Evolutionary conservation across 176 grass and related monocot genomes (phyloP), one percentile per base, ranked within the genome.

Genomic region (Carex littledalei): DNA sequence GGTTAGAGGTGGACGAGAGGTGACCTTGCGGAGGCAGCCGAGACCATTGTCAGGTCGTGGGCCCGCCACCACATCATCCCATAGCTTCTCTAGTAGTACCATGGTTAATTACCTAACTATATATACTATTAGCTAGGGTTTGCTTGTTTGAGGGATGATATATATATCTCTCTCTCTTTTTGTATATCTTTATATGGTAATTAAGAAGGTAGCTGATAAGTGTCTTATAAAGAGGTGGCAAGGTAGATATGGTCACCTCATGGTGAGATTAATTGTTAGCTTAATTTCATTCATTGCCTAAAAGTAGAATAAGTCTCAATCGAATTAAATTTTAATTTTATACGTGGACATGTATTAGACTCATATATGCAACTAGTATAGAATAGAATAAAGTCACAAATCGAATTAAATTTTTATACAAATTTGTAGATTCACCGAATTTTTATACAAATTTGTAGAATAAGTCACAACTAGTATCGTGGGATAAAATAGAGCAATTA

Each of bases 51-150:
- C 94, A 74, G 94, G 92, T 8, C 9, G 92, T 84, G 94, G 94
- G 31, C 94, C 94, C 0, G 92, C 94, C 63, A 97, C 89, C 80
- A 97, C 92, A 83, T 97, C 92, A 78, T 97, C 94, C 94, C 94
- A 97, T 35, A 97, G 82, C 87, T 97, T 97, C 10, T 97, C 92
- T 31, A 97, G 87, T 49, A 97, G 11, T 15, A 45, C 72, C 76
- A 82, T 78, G 18, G 47, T 26, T 57, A 12, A n/a, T 6, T 79
- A 14, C 20, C 70, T 47, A 3, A 12, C 37, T 50, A 13, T n/a
- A 3, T 72, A 21, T 45, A 8, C 7, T 8, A 45, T 45, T 45
- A 26, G 26, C 26, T 26, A 45, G 8, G 41, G 16, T 61, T 62
- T 9, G 3, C 45, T 62, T 8, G 1, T 37, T 37, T 43, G 8